Conservation (phyloP, 192 early-diverging fungal genomes). For the Gigaspora rosea region DNA sequence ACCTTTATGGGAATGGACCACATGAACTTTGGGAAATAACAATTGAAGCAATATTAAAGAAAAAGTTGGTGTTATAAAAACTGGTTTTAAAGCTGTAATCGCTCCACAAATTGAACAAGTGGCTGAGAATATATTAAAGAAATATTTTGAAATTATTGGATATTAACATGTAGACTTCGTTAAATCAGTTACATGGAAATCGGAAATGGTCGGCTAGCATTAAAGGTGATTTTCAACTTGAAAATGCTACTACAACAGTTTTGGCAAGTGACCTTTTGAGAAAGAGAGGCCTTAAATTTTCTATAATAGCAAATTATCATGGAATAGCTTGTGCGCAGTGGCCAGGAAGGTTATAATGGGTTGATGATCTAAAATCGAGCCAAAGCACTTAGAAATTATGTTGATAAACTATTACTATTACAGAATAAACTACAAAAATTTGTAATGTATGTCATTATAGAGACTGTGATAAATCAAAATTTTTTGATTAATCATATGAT, state of each 20-base stretch:
- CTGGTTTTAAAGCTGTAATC: conserved; percentile 44
- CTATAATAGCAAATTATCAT: conserved; percentile 47
- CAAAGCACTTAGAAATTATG: conserved; percentile 61
- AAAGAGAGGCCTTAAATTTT: conserved; percentile 37
- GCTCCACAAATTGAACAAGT: conserved; percentile 56
- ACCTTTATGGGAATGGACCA: conserved; percentile 83
- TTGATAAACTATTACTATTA: conserved; percentile 46
- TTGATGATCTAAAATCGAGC: conserved; percentile 40
- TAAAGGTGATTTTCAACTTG: conserved; percentile 76
- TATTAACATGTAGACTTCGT: conserved; percentile 27
- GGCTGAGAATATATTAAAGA: conserved; percentile 41
- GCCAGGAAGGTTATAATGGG: conserved; percentile 85
- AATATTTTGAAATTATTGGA: conserved; percentile 33
- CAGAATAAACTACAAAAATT: conserved; percentile 1
- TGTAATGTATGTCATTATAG: conserved; percentile 45
- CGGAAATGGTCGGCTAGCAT: neutral
- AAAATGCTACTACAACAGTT: conserved; percentile 77
- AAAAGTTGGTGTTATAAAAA: conserved; percentile 82
- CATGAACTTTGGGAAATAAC: conserved; percentile 66
- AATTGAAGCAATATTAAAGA: conserved; percentile 75
- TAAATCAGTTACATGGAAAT: conserved; percentile 35
- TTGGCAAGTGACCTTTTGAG: conserved; percentile 58
- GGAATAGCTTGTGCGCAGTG: conserved; percentile 72
- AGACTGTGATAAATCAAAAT: too few relatives aligned
- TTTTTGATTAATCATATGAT: too few relatives aligned